phyloP scores from a whole-genome alignment of 768 basidiomycete species.

The Xanthoconium purpureum region DNA sequence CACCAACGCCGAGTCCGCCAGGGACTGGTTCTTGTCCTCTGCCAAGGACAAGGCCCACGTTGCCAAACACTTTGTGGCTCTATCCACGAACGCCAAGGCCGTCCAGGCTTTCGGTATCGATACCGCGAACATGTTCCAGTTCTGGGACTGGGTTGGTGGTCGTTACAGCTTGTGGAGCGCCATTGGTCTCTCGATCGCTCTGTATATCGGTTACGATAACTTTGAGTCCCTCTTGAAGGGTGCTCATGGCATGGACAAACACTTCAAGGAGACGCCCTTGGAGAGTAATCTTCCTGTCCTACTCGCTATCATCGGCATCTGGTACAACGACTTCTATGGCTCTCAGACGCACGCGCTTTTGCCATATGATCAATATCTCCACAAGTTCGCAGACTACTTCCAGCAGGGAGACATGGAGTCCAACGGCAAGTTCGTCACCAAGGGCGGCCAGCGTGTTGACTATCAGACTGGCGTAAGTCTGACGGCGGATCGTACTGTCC shows the following conservation, averaged over 20 bases:
- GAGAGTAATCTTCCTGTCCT: slow-evolving; percentile 92
- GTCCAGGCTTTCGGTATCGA: slow-evolving; percentile 93
- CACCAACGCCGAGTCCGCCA: slow-evolving; percentile 93
- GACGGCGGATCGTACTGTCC: not conserved
- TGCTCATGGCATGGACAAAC: slow-evolving; percentile 97
- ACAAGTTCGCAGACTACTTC: slow-evolving; percentile 99
- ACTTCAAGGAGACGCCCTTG: slow-evolving; percentile 85
- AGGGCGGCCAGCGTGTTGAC: slow-evolving; percentile 85
- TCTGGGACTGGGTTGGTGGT: slow-evolving; percentile 99
- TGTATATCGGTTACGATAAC: slow-evolving; percentile 92
- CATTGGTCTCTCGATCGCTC: slow-evolving; percentile 91
- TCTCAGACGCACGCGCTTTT: slow-evolving; percentile 93
- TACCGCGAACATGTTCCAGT: slow-evolving; percentile 94
- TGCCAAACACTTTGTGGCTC: slow-evolving; percentile 98
- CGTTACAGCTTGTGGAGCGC: slow-evolving; percentile 98
- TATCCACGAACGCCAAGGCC: slow-evolving; percentile 93
- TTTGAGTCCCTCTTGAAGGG: slow-evolving; percentile 87
- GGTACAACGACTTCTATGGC: slow-evolving; percentile 99
- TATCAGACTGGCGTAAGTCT: slow-evolving; percentile 93
- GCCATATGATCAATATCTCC: slow-evolving; percentile 98
- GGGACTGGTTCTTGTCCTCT: slow-evolving; percentile 85
- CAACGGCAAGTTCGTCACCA: slow-evolving; percentile 96
- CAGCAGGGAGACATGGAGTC: slow-evolving; percentile 99
- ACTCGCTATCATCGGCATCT: slow-evolving; percentile 85
- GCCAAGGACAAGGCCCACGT: slow-evolving; percentile 90